These are phyloP conservation scores for Phytopythium oedochilum DNA, from an alignment of 352 stramenopile genomes.

Conservation along the genomic window DNA sequence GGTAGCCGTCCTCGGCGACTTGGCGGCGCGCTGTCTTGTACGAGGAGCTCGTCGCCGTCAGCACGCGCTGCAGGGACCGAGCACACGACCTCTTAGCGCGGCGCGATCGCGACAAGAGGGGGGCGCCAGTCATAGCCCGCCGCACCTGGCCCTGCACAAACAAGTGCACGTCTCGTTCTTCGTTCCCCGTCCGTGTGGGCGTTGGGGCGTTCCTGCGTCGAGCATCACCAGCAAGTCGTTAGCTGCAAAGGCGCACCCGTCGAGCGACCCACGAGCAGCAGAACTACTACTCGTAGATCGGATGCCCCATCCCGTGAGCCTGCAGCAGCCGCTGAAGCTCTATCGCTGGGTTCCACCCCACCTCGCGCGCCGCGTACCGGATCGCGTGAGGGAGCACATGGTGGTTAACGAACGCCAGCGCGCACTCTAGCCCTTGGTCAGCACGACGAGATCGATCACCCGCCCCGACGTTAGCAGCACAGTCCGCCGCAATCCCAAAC, in stretches of 20 bases:
- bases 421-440: constrained; percentile 27
- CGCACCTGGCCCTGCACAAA: constrained; percentile 32
- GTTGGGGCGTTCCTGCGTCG: constrained; percentile 36
- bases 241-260: too few relatives aligned
- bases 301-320: constrained; percentile 37
- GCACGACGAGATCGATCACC: too few relatives aligned
- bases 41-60: not conserved
- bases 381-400: constrained; percentile 33
- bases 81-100: not conserved
- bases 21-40: constrained; percentile 16
- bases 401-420: constrained; percentile 43
- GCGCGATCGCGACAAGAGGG: too few relatives aligned
- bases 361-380: constrained; percentile 26
- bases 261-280: too few relatives aligned
- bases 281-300: constrained; percentile 45
- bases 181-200: constrained; percentile 11
- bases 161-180: constrained; percentile 23
- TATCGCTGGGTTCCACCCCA: constrained; percentile 26
- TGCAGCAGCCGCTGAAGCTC: constrained; percentile 45
- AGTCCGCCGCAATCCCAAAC: too few relatives aligned
- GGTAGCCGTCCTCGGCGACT: constrained; percentile 21
- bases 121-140: too few relatives aligned
- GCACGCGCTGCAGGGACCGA: not conserved
- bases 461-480: too few relatives aligned
- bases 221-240: too few relatives aligned